Evolutionary conservation across 2,329 filamentous ascomycete species (phyloP), one percentile per base, ranked within the genome.

Genomic region (Myriosclerotinia curreyana): DNA sequence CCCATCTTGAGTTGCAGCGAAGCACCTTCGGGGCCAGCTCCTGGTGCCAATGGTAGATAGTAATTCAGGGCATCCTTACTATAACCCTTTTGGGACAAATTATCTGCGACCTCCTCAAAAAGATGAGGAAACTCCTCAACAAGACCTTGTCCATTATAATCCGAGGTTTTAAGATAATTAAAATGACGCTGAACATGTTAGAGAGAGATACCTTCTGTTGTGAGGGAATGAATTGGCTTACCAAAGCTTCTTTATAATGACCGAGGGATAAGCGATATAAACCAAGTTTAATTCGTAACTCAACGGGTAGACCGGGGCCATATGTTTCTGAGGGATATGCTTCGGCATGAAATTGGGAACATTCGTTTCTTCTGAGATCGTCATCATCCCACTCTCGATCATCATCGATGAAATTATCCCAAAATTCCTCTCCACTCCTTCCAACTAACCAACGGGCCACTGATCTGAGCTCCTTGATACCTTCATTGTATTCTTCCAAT

Each of bases 371-470:
- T 66, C 95, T 87, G 25, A 82, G 80, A 72, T 92, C 85, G 52
- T 87, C 83, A 6, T 83, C 77, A 74, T 99, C 95, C 86, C 92
- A 99, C 77, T 99, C 95, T 64, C 92, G 83, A 74, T 96, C 92
- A 73, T 97, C 91, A 6, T 84, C 80, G 38, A 83, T 79, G 68
- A 83, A 81, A 11, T 81, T 74, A 65, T 96, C 89, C 95, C 95
- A 99, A 71, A 86, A 91, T 0, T 72, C 76, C 74, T 99, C 93
- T 5, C 83, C 79, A 44, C 82, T 79, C 56, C 95, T 86, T 11
- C 91, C 90, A 48, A 96, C 80, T 62, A 96, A 81, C 92, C 92
- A 96, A 64, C 96, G 83, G 28, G 89, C 85, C 20, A 96, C 76
- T 2, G 81, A 80, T 74, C 90, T 95, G 15, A 96, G 80, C 67